Conservation (phyloP, 2,329 filamentous ascomycete species). For the Trichoderma harzianum region DNA sequence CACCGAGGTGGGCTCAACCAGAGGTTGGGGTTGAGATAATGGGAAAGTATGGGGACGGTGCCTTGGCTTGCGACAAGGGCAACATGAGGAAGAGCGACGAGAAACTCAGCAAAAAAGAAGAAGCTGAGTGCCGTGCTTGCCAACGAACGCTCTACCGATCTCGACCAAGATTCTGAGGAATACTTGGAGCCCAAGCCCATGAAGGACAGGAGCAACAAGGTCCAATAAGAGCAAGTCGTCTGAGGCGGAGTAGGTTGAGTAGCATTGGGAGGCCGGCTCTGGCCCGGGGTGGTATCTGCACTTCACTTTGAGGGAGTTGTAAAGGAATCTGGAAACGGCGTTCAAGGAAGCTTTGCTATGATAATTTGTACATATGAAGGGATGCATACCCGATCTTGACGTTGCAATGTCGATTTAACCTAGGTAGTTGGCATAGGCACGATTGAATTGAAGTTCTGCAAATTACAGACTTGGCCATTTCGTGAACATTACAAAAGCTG, state of each 20-base stretch:
- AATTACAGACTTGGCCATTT: neutral
- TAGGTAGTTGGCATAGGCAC: slow-evolving; percentile 5
- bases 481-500: neutral
- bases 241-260: neutral
- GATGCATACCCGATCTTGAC: slow-evolving; percentile 28
- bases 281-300: slow-evolving; percentile 21
- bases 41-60: neutral
- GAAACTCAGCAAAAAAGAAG: neutral
- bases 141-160: neutral
- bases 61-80: neutral
- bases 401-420: slow-evolving; percentile 15
- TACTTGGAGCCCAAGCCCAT: slow-evolving; percentile 55
- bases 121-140: neutral
- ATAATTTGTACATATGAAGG: slow-evolving; percentile 26
- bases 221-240: neutral
- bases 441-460: neutral
- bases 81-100: neutral
- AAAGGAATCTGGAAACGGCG: slow-evolving; percentile 30
- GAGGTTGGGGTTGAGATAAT: neutral
- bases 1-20: slow-evolving; percentile 17
- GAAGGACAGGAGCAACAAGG: slow-evolving; percentile 37
- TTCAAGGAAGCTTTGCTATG: slow-evolving; percentile 32
- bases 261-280: slow-evolving; percentile 5
- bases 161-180: neutral
- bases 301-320: slow-evolving; percentile 33